phyloP scores from a whole-genome alignment of 257 asterid species.

The Linderniella brevidens region DNA sequence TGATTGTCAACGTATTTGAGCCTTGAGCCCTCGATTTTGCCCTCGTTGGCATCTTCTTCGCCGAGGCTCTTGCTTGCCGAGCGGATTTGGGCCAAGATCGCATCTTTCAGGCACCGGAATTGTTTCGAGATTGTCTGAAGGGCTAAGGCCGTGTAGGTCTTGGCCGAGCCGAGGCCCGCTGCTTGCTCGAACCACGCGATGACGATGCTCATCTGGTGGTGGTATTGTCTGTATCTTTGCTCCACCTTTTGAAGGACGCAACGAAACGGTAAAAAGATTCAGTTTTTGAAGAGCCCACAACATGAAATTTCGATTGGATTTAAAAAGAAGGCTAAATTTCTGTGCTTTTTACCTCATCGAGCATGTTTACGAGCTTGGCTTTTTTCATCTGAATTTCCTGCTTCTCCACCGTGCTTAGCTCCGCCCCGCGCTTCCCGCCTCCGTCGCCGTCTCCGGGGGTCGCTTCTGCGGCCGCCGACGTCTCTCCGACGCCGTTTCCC shows the following conservation, averaged over 20 bases:
- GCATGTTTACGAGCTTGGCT: conserved; percentile 92
- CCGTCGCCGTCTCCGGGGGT: conserved; percentile 25
- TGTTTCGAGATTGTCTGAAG: conserved; percentile 86
- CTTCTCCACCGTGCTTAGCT: conserved; percentile 63
- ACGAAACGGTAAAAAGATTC: background rate
- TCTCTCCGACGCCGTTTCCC: background rate
- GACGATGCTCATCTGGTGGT: conserved; percentile 84
- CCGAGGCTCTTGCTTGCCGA: conserved; percentile 66
- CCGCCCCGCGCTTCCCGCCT: conserved; percentile 31
- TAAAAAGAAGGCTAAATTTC: background rate
- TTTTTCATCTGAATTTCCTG: conserved; percentile 97
- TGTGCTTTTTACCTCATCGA: conserved; percentile 71
- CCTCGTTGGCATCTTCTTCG: conserved; percentile 50
- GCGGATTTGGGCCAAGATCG: conserved; percentile 60
- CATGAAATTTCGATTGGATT: background rate
- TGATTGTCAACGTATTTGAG: conserved; percentile 84
- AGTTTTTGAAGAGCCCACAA: too few relatives aligned
- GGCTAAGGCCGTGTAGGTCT: conserved; percentile 79
- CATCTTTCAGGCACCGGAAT: conserved; percentile 84
- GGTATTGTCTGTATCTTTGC: conserved; percentile 88
- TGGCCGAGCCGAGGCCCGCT: conserved; percentile 74
- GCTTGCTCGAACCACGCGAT: conserved; percentile 88
- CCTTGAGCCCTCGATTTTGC: conserved; percentile 59
- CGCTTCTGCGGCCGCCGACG: conserved; percentile 13
- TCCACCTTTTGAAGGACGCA: conserved; percentile 39